Evolutionary conservation across 2,329 filamentous ascomycete genomes (phyloP), one percentile per base, ranked within the genome.

Genomic region (Paraphaeosphaeria minitans): DNA sequence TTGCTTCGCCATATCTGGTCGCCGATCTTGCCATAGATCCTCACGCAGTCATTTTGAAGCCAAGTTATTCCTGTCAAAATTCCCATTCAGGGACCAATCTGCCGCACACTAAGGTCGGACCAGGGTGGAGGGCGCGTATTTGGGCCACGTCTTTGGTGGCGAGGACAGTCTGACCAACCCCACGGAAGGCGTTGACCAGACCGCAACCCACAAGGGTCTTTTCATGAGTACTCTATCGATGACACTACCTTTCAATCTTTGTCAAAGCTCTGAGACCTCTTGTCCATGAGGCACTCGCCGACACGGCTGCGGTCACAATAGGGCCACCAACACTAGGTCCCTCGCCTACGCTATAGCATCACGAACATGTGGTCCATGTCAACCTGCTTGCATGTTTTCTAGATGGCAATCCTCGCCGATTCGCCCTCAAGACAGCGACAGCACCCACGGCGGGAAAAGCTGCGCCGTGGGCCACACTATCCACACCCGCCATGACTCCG

Each of bases 81-180:
- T 24, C 31, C 41, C 45, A 14, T 41, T 24, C 19, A 29, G 50
- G 51, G 63, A 52, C 57, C 54, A 62, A 45, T 55, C 46, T 50
- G 45, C 59, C 63, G 52, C 56, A 53, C 60, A 59, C 62, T 62
- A 57, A 58, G 22, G 22, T 55, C 48, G 39, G 14, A 27, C 21
- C 22, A 53, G 46, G 31, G 31, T 46, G 42, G 50, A 59, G 64
- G 66, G 69, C 70, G 70, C 70, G 67, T 72, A 71, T 48, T 61
- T 57, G 53, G 31, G 48, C 59, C 48, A 58, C 59, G 43, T 67
- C 63, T 67, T 62, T 71, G 70, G 67, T 71, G 70, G 67, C 56
- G 41, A 45, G 19, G 39, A 62, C 58, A 41, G 5, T 22, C 56
- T 51, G 55, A 58, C 63, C 66, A 68, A 61, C 61, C 61, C 56